Percentiles rank a stretch among this genome's conserved stretches.
Evolutionary conservation across 139 green algal species (phyloP).

Genomic region (Chlorella sp.): DNA sequence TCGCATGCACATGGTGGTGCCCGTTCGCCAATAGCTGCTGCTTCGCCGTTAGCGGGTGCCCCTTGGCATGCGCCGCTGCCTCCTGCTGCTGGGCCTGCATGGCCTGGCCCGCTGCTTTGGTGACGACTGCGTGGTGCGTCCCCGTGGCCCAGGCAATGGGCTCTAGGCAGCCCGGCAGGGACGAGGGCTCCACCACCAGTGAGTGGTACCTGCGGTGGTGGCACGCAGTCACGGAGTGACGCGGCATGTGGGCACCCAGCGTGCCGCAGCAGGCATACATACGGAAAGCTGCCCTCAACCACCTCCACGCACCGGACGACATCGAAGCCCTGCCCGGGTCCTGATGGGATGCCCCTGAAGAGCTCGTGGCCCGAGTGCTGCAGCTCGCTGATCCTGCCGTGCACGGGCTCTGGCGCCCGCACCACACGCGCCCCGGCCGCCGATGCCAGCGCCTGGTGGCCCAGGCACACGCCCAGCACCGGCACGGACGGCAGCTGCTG

Average conservation of each 20-base stretch:
- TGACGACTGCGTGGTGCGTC: conserved; percentile 37
- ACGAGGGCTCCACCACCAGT: conserved; percentile 64
- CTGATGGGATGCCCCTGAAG: conserved; percentile 77
- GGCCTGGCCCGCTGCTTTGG: conserved; percentile 13
- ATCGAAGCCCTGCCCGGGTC: conserved; percentile 36
- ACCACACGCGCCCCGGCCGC: conserved; percentile 61
- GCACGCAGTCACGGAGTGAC: no score
- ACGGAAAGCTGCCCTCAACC: no score
- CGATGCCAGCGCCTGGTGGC: conserved; percentile 85
- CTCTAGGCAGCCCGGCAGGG: conserved; percentile 66
- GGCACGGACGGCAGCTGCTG: conserved; percentile 49
- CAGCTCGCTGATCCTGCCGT: conserved; percentile 79
- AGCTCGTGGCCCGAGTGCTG: conserved; percentile 67
- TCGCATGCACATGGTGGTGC: no score
- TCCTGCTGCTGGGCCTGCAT: conserved; percentile 2
- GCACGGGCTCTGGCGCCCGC: conserved; percentile 80
- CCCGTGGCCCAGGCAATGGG: conserved; percentile 78
- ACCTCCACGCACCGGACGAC: conserved; percentile 43
- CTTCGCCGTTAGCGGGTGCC: no score
- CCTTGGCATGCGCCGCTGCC: no score
- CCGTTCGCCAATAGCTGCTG: no score
- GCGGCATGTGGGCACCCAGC: no score
- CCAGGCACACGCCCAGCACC: conserved; percentile 94
- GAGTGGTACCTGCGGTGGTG: conserved; percentile 93
- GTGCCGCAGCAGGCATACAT: no score